phyloP scores from a whole-genome alignment of 1,284 basidiomycete genomes.

The Leucoagaricus sp. region DNA sequence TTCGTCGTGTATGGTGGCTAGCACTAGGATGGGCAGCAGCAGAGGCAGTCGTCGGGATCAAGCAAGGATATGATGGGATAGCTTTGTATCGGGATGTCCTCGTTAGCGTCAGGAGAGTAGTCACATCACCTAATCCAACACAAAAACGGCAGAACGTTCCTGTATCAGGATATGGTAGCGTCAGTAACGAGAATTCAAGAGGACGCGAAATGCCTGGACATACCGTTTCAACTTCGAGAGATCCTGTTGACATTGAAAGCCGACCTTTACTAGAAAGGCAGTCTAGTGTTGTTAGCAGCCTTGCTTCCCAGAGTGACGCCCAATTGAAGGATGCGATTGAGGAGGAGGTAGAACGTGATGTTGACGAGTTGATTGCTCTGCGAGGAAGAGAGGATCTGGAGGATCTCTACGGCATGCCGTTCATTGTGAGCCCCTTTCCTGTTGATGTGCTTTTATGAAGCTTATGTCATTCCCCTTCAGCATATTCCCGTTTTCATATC shows the following conservation, averaged over 20 bases:
- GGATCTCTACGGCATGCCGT: conserved; percentile 70
- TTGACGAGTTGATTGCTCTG: conserved; percentile 61
- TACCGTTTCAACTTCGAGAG: not conserved
- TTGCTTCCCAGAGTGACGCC: conserved; percentile 1
- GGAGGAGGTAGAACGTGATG: conserved; percentile 56
- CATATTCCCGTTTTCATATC: conserved; percentile 75
- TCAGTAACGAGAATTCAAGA: not conserved
- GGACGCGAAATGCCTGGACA: not conserved
- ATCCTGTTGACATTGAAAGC: conserved; percentile 20
- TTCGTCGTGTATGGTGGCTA: conserved; percentile 71
- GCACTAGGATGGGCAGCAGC: conserved; percentile 70
- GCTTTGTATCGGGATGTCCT: conserved; percentile 67
- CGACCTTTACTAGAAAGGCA: conserved; percentile 21
- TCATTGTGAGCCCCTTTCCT: conserved; percentile 53
- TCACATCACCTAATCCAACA: not conserved
- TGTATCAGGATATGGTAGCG: conserved; percentile 4
- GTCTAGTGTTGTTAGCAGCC: not conserved
- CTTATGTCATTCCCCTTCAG: conserved; percentile 34
- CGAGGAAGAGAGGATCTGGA: conserved; percentile 73
- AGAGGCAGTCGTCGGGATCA: conserved; percentile 61
- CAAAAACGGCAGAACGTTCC: not conserved
- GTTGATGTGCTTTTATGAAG: not conserved
- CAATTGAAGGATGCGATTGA: conserved; percentile 20
- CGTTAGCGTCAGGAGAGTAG: conserved; percentile 33
- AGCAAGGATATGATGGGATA: conserved; percentile 70